These are phyloP conservation scores for Clavispora vitiphila DNA, from an alignment of 805 yeast species.

Conservation along the genomic window DNA sequence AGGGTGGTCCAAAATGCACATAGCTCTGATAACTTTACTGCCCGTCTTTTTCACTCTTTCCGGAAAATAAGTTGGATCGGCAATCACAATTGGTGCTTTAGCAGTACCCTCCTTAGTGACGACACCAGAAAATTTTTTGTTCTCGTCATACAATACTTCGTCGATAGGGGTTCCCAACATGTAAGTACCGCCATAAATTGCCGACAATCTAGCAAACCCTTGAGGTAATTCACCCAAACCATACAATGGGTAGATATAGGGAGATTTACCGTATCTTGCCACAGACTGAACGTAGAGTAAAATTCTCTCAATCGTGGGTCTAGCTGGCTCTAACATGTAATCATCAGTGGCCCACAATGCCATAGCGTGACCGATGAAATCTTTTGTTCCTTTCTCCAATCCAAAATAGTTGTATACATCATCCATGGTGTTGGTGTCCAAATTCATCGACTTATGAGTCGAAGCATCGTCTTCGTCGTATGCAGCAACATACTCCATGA, in stretches of 20 bases:
- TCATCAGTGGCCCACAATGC: conserved; percentile 91
- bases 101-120: conserved; percentile 89
- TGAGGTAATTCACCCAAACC: conserved; percentile 99
- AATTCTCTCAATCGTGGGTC: conserved; percentile 86
- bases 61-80: conserved; percentile 98
- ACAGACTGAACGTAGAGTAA: conserved; percentile 83
- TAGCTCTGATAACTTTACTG: conserved; percentile 70
- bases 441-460: conserved; percentile 81
- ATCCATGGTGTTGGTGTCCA: conserved; percentile 86
- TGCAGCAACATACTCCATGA: conserved; percentile 79
- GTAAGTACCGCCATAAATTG: conserved; percentile 97
- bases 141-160: conserved; percentile 70
- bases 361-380: conserved; percentile 98
- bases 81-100: conserved; percentile 88
- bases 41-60: conserved; percentile 70
- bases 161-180: conserved; percentile 97
- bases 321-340: conserved; percentile 81
- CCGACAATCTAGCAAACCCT: conserved; percentile 94
- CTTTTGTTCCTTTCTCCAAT: conserved; percentile 87
- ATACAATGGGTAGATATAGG: conserved; percentile 91
- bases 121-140: conserved; percentile 71
- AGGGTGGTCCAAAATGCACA: conserved; percentile 88
- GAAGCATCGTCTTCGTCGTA: conserved; percentile 73
- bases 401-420: conserved; percentile 88
- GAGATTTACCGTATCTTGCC: conserved; percentile 93